Conservation (phyloP, 306 rosid genomes). For the Lagenaria siceraria region DNA sequence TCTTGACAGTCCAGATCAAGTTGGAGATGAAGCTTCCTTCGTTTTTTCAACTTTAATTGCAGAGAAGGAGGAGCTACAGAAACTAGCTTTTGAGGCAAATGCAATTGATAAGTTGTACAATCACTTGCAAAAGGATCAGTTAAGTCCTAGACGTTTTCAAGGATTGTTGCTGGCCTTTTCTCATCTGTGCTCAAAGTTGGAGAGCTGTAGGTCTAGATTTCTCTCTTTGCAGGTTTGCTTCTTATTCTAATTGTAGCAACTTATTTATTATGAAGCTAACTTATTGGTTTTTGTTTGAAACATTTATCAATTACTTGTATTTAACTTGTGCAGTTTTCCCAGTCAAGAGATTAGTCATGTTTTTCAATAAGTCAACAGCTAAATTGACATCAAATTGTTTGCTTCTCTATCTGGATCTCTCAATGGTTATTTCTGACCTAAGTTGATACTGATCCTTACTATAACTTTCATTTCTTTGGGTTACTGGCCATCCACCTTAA, state of each 20-base stretch:
- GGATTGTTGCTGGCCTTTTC: constrained; percentile 73
- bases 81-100: constrained; percentile 83
- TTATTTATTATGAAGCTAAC: neutral
- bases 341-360: constrained; percentile 2
- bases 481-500: too few species aligned
- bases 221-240: constrained; percentile 66
- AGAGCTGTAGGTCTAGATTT: constrained; percentile 80
- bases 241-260: constrained; percentile 8
- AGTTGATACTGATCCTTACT: neutral
- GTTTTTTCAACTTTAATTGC: constrained; percentile 63
- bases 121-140: constrained; percentile 41
- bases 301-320: neutral
- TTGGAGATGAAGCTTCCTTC: constrained; percentile 84
- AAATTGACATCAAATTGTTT: neutral
- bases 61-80: constrained; percentile 72
- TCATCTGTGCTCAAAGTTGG: constrained; percentile 84
- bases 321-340: neutral
- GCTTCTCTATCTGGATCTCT: neutral
- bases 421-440: neutral
- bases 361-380: constrained; percentile 4
- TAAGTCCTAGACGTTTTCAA: constrained; percentile 58
- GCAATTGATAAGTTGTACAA: constrained; percentile 70
- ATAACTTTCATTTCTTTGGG: neutral
- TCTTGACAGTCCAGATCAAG: constrained; percentile 76
- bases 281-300: neutral